Base-by-base conservation (phyloP, 257 asterid genomes). In the Solanum piurae region DNA sequence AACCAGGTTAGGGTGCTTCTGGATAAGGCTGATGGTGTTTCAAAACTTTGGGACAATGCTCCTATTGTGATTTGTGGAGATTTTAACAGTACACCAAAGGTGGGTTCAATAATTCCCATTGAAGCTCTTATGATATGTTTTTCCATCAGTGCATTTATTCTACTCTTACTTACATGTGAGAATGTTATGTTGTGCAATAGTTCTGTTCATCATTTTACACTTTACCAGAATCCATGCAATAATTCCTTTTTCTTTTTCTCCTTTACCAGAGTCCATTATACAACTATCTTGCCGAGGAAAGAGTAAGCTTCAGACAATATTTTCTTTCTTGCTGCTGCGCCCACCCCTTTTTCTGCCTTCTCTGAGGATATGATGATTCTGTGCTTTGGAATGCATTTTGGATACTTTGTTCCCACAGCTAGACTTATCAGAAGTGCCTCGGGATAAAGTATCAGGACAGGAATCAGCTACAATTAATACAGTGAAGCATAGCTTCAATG, bases 51-150 rank as follows among this genome's bases (percentile, higher is more conserved):
- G 99, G 95, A 93, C 91, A 94, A 93, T 90, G 96, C 98, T 90
- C 98, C 98, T 76, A 49, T 97, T 62, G 92, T 95, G 87, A 79
- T 97, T 84, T 97, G 99, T 92, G 99, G 99, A 86, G 99, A 97
- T 92, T 97, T 97, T 90, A 97, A 97, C 93, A 92, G 98, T 93
- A 97, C 98, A 40, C 99, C 99, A 3, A 90, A 94, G 97, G 99
- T 95, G 40, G 72, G 49, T 87, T 90, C 80, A 14, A 88, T 87
- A 37, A 60, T 88, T 58, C 88, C 84, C 88, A 82, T 18, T 49
- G 69, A 18, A 82, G 37, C 69, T 1, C 85, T 18, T 86, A 23
- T 79, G 42, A 14, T 77, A 31, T 40, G n/a, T 9, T 87, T 76
- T 87, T 85, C 40, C 60, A 37, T 14, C 40, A 44, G 37, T 49